Percentiles rank a stretch among this genome's conserved stretches.
phyloP scores from a whole-genome alignment of 1,139 yeast species.

The Protomyces macrosporus region DNA sequence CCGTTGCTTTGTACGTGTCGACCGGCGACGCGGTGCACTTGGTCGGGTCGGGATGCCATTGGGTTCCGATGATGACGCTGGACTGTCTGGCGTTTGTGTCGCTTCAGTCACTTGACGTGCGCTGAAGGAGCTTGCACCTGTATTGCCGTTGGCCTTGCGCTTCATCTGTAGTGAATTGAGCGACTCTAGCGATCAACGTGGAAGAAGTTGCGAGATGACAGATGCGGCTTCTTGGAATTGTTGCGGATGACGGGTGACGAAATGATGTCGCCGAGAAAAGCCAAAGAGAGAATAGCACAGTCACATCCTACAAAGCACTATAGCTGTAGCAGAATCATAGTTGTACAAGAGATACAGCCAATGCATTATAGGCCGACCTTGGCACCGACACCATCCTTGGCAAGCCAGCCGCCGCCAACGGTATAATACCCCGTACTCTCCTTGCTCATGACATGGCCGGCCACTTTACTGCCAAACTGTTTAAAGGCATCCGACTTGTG shows the following conservation, averaged over 20 bases:
- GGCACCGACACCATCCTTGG: conserved; percentile 8
- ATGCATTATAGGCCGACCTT: not conserved
- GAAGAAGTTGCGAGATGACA: not conserved
- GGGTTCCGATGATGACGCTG: not conserved
- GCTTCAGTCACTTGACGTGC: not conserved
- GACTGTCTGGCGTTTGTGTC: not conserved
- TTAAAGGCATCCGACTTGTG: conserved; percentile 20
- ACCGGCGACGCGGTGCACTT: not conserved
- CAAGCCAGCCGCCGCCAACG: conserved; percentile 9
- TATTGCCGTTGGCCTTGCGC: too few relatives aligned
- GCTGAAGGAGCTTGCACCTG: too few relatives aligned
- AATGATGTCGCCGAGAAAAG: too few relatives aligned
- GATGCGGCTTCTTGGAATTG: not conserved
- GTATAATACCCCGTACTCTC: conserved; percentile 4
- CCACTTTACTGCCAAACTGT: not conserved
- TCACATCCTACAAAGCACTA: too few relatives aligned
- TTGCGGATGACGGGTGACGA: too few relatives aligned
- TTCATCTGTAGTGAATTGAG: too few relatives aligned
- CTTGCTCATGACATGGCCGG: conserved; percentile 1
- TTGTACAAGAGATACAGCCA: too few relatives aligned
- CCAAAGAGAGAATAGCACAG: too few relatives aligned
- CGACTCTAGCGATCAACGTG: too few relatives aligned
- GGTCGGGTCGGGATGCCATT: not conserved
- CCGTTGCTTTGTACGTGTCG: not conserved
- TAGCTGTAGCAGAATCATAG: too few relatives aligned